Evolutionary conservation across 106 monocot species (phyloP).

Genomic region (Dendrobium chrysotoxum): DNA sequence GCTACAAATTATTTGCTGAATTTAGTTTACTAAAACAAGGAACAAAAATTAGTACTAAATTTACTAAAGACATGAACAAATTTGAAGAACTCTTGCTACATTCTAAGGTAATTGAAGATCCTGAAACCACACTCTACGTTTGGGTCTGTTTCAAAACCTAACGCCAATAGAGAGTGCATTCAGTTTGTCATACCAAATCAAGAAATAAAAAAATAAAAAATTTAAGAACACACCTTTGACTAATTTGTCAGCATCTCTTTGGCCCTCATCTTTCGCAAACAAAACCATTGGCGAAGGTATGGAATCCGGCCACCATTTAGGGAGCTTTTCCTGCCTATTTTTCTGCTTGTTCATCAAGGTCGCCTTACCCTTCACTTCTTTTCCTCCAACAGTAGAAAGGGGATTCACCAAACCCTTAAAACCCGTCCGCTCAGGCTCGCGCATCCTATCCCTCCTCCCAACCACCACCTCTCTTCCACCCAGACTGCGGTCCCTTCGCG

Average conservation of each 20-base stretch:
- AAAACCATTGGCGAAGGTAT: neutral
- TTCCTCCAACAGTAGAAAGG: conserved; percentile 17
- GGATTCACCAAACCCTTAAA: conserved; percentile 25
- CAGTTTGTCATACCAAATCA: neutral
- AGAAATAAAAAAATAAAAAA: neutral
- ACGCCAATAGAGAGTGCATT: neutral
- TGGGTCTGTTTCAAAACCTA: no score
- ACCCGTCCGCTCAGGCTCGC: conserved; percentile 11
- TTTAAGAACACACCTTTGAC: conserved; percentile 52
- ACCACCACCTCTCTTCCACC: conserved; percentile 88
- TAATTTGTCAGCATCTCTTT: conserved; percentile 57
- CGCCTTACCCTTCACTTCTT: neutral
- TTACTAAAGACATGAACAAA: no score
- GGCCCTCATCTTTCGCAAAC: conserved; percentile 25
- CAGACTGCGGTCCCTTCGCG: conserved; percentile 78
- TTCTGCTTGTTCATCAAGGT: conserved; percentile 7
- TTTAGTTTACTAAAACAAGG: no score
- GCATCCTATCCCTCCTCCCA: conserved; percentile 21
- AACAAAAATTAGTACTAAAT: no score
- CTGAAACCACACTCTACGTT: no score
- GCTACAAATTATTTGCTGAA: no score
- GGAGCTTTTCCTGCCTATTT: conserved; percentile 32
- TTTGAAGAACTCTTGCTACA: no score
- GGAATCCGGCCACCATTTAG: conserved; percentile 70
- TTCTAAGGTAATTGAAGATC: no score